Conservation (phyloP, 2,329 filamentous ascomycete species). For the Neopestalotiopsis sp. region DNA sequence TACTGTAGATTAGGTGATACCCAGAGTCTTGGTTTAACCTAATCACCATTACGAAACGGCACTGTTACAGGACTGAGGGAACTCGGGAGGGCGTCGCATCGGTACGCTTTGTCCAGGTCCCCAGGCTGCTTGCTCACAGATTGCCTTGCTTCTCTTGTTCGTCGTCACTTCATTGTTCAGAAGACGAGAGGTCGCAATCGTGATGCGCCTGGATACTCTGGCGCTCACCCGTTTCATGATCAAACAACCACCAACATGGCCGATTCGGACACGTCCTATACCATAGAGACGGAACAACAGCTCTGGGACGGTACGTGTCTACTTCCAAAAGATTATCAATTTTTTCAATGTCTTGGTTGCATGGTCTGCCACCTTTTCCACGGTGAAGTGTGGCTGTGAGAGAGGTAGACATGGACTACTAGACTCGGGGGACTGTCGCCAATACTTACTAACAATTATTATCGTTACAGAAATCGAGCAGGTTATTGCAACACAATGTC, state of each 20-base stretch:
- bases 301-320: slow-evolving; percentile 81
- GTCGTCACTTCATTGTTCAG: neutral
- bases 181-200: neutral
- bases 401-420: neutral
- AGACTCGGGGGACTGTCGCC: too few relatives aligned
- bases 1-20: too few relatives aligned
- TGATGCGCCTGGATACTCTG: neutral
- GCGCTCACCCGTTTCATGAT: slow-evolving; percentile 4
- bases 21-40: too few relatives aligned
- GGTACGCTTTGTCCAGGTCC: too few relatives aligned
- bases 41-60: too few relatives aligned
- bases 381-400: too few relatives aligned
- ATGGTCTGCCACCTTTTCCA: too few relatives aligned
- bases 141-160: neutral
- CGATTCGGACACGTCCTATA: slow-evolving; percentile 71
- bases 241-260: slow-evolving; percentile 48
- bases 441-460: neutral
- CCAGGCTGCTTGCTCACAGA: neutral
- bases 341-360: too few relatives aligned
- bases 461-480: slow-evolving; percentile 49
- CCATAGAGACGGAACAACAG: slow-evolving; percentile 79
- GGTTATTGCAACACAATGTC: slow-evolving; percentile 52
- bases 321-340: neutral
- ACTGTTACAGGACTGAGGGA: too few relatives aligned
- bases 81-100: too few relatives aligned